Evolutionary conservation across 2,329 filamentous ascomycete genomes (phyloP), one percentile per base, ranked within the genome.

Genomic region (Botryotinia convoluta): DNA sequence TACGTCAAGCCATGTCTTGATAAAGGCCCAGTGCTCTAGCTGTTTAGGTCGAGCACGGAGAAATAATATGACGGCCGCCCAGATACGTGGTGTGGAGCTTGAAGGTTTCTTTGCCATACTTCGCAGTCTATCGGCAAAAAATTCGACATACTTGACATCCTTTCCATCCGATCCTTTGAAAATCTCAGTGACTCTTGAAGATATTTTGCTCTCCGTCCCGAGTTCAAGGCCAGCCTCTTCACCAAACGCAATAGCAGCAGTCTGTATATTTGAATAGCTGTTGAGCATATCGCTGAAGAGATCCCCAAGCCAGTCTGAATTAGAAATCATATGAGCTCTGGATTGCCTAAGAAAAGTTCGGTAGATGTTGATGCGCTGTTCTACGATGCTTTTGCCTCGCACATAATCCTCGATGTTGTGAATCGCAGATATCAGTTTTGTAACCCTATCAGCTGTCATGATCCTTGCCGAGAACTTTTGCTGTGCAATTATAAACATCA

Each of bases 211-310:
- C 74, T 95, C 92, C 45, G 89, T 88, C 4, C 93, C 93, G 6
- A 96, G 85, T 1, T 85, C 83, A 74, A 91, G 89, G 14, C 91
- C 91, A 32, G 92, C 90, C 72, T 94, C 89, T 3, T 91, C 85
- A 1, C 93, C 93, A 18, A 96, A 86, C 39, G 88, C 85, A 68
- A 98, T 91, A 3, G 95, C 94, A 61, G 91, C 88, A 8, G 85
- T 85, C 64, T 93, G 89, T 63, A 95, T 92, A 59, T 97, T 94
- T 78, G 91, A 92, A 67, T 94, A 84, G 45, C 85, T 89, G 81
- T 93, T 94, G 57, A 97, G 86, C 86, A 98, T 91, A 68, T 94
- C 93, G 32, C 90, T 90, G 76, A 98, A 90, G 32, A 97, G 84
- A 80, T 97, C 92, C 69, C 92, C 87, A 67, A 98, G 85, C 95